A percentile compares a stretch with the other conserved stretches of the same genome.
Conservation (phyloP, 768 basidiomycete species). For the Leucocoprinus sp. region DNA sequence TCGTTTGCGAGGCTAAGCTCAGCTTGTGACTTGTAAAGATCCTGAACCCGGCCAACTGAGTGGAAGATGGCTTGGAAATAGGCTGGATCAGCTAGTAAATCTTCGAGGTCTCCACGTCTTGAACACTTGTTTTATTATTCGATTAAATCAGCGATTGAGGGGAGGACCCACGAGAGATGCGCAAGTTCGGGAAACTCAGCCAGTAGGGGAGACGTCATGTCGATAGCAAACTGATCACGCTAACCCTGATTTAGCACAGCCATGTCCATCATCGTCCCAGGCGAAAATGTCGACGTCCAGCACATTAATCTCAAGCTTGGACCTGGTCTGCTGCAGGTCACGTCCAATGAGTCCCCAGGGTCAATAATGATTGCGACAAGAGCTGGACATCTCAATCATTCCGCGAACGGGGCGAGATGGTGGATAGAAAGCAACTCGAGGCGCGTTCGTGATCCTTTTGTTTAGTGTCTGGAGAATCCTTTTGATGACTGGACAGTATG, state of each 20-base stretch:
- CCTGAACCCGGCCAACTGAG: conserved; percentile 64
- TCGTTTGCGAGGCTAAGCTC: conserved; percentile 82
- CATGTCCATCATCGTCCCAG: conserved; percentile 62
- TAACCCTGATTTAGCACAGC: conserved; percentile 18
- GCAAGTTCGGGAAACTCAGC: conserved; percentile 68
- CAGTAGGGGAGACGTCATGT: conserved; percentile 39
- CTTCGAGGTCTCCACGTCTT: conserved; percentile 87
- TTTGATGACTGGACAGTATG: conserved; percentile 49
- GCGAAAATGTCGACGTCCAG: conserved; percentile 66
- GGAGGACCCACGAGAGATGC: conserved; percentile 52
- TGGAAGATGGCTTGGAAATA: conserved; percentile 90
- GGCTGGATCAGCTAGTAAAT: conserved; percentile 67
- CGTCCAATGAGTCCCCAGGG: conserved; percentile 19
- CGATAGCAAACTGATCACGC: conserved; percentile 11
- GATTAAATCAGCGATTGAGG: not conserved
- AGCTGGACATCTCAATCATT: conserved; percentile 62
- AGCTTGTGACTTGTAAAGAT: conserved; percentile 66
- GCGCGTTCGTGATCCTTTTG: conserved; percentile 50
- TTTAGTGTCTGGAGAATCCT: conserved; percentile 3
- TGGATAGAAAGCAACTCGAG: conserved; percentile 86
- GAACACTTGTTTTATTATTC: not conserved
- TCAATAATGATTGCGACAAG: conserved; percentile 48
- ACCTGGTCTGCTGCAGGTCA: conserved; percentile 62
- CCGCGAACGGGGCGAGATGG: conserved; percentile 66
- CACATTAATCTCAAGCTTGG: conserved; percentile 81